Evolutionary conservation across 2,329 filamentous ascomycete genomes (phyloP).

Genomic region (Colletotrichum sp.): DNA sequence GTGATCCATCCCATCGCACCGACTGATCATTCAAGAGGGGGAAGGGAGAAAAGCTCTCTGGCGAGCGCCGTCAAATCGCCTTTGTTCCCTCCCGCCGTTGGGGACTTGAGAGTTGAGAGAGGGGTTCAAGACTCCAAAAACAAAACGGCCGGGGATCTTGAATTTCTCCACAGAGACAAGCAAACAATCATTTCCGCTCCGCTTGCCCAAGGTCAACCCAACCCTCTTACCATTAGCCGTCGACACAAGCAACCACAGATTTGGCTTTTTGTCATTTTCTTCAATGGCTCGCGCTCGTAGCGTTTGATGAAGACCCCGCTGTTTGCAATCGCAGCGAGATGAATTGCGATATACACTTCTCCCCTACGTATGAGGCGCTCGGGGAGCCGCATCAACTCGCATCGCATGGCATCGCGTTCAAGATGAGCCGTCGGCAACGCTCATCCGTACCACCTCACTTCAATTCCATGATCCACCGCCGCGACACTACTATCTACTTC

Average conservation of each 20-base stretch:
- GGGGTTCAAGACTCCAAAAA: neutral
- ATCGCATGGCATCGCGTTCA: neutral
- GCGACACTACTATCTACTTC: neutral
- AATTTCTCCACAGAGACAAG: neutral
- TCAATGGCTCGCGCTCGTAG: neutral
- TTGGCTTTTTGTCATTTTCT: neutral
- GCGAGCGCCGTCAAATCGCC: neutral
- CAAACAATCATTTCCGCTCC: neutral
- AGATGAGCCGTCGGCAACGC: neutral
- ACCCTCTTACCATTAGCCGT: neutral
- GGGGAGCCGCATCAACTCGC: neutral
- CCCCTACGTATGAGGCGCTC: neutral
- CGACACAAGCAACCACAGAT: neutral
- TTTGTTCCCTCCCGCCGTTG: neutral
- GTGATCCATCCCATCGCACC: neutral
- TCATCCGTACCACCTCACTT: neutral
- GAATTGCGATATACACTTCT: neutral
- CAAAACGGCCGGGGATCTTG: neutral
- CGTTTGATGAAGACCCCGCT: constrained; percentile 4
- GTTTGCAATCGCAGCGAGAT: neutral
- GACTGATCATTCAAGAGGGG: neutral
- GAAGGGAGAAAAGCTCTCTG: neutral
- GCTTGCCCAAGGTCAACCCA: neutral
- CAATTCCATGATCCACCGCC: neutral
- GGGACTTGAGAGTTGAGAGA: neutral